Percentiles rank a stretch among this genome's conserved stretches.
Evolutionary conservation across 2,329 filamentous ascomycete species (phyloP).

Genomic region (Ophiostoma populinum): DNA sequence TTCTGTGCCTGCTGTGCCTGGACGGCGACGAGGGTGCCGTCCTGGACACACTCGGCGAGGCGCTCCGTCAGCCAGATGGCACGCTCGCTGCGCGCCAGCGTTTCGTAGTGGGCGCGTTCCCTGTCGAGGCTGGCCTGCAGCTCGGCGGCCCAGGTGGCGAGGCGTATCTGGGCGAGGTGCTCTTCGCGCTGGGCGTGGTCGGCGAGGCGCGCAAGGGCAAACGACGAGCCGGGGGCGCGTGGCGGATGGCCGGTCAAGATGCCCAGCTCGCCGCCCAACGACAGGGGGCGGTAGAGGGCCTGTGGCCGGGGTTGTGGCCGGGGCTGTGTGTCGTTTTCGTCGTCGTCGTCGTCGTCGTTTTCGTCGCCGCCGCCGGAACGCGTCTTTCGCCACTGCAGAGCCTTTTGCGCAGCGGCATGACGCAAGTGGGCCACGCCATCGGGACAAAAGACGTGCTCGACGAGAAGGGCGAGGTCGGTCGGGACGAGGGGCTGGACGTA

Average conservation of each 20-base stretch:
- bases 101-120: slow-evolving; percentile 53
- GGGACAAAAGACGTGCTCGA: slow-evolving; percentile 59
- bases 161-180: slow-evolving; percentile 32
- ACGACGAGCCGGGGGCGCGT: slow-evolving; percentile 24
- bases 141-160: slow-evolving; percentile 70
- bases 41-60: slow-evolving; percentile 48
- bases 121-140: slow-evolving; percentile 59
- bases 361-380: slow-evolving; percentile 9
- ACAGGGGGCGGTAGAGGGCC: slow-evolving; percentile 7
- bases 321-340: slow-evolving; percentile 6
- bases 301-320: slow-evolving; percentile 14
- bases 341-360: slow-evolving; percentile 5
- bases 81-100: slow-evolving; percentile 42
- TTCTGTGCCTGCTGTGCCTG: no score
- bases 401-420: slow-evolving; percentile 68
- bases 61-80: slow-evolving; percentile 52
- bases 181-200: slow-evolving; percentile 21
- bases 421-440: slow-evolving; percentile 69
- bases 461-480: slow-evolving; percentile 55
- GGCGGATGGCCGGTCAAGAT: no score
- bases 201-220: slow-evolving; percentile 41
- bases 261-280: slow-evolving; percentile 1
- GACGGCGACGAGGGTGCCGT: slow-evolving; percentile 42
- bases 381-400: slow-evolving; percentile 46
- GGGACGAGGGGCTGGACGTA: slow-evolving; percentile 66